A percentile compares a stretch with the other conserved stretches of the same genome.
Evolutionary conservation across 106 monocot genomes (phyloP).

Genomic region (Agapanthus africanus): DNA sequence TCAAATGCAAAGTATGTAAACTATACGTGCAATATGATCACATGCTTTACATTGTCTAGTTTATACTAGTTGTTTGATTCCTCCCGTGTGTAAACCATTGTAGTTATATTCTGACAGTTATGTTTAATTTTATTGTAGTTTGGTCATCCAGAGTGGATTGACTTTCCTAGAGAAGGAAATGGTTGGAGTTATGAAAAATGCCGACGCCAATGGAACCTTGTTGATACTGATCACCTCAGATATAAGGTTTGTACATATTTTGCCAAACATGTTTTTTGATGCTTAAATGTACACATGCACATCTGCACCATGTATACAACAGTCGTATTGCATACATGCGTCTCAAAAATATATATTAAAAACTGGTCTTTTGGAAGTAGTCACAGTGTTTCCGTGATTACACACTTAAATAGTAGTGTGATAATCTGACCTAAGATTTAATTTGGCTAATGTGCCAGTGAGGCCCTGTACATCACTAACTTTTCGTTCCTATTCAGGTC

Average conservation of each 20-base stretch:
- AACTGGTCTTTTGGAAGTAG: too few relatives aligned
- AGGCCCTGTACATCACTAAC: too few relatives aligned
- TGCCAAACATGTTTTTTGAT: neutral
- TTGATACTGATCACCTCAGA: conserved; percentile 76
- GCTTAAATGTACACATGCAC: neutral
- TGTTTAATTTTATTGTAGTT: conserved; percentile 53
- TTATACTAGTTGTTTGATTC: neutral
- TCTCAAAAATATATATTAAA: too few relatives aligned
- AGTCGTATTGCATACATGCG: neutral
- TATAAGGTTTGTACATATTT: conserved; percentile 49
- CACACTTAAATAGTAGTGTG: too few relatives aligned
- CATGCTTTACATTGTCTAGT: neutral
- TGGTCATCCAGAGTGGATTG: conserved; percentile 98
- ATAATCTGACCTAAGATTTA: too few relatives aligned
- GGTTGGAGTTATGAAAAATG: conserved; percentile 93
- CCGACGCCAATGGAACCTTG: conserved; percentile 84
- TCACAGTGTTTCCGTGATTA: too few relatives aligned
- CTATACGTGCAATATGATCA: neutral
- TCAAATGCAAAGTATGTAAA: neutral
- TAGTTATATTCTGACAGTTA: neutral
- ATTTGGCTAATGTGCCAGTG: too few relatives aligned
- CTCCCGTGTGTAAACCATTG: neutral
- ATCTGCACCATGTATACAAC: neutral
- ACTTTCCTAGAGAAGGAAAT: conserved; percentile 96
- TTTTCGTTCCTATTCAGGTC: too few relatives aligned